Evolutionary conservation across 2,329 filamentous ascomycete species (phyloP).

Genomic region (Falciphora oryzae): DNA sequence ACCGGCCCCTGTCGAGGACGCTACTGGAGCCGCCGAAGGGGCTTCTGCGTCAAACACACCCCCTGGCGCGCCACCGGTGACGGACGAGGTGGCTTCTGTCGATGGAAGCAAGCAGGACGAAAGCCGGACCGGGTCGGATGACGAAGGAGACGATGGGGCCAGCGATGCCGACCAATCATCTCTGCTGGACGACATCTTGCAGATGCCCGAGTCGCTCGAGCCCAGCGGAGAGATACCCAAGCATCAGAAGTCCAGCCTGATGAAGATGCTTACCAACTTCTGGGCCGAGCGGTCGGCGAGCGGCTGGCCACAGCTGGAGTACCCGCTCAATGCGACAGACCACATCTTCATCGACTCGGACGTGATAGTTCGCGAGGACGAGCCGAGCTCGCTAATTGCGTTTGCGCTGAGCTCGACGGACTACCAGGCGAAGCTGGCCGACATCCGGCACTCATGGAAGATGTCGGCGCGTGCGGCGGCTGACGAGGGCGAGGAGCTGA

Average conservation of each 20-base stretch:
- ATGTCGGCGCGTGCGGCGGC: slow-evolving; percentile 25
- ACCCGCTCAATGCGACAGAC: slow-evolving; percentile 80
- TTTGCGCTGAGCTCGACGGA: slow-evolving; percentile 85
- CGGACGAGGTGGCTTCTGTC: slow-evolving; percentile 17
- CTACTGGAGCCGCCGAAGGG: neutral
- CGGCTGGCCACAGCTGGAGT: slow-evolving; percentile 88
- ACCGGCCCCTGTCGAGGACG: neutral
- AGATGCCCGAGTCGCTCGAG: slow-evolving; percentile 51
- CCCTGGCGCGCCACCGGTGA: neutral
- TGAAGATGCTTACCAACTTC: slow-evolving; percentile 95
- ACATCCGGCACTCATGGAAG: slow-evolving; percentile 52
- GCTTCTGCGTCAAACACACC: neutral
- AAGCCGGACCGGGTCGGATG: slow-evolving; percentile 59
- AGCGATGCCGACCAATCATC: slow-evolving; percentile 67
- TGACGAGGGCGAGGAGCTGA: slow-evolving; percentile 27
- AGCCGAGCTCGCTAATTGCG: slow-evolving; percentile 92
- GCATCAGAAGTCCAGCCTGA: slow-evolving; percentile 85
- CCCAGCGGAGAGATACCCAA: slow-evolving; percentile 59
- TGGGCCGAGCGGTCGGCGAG: slow-evolving; percentile 97
- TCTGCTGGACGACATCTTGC: slow-evolving; percentile 57
- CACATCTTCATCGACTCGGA: slow-evolving; percentile 97
- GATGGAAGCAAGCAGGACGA: slow-evolving; percentile 33
- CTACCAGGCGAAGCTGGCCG: slow-evolving; percentile 73
- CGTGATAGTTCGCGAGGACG: slow-evolving; percentile 94
- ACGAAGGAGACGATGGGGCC: slow-evolving; percentile 65